A percentile compares a stretch with the other conserved stretches of the same genome.
Evolutionary conservation across 176 grass and related monocot species (phyloP).

Genomic region (Bolboschoenus planiculmis): DNA sequence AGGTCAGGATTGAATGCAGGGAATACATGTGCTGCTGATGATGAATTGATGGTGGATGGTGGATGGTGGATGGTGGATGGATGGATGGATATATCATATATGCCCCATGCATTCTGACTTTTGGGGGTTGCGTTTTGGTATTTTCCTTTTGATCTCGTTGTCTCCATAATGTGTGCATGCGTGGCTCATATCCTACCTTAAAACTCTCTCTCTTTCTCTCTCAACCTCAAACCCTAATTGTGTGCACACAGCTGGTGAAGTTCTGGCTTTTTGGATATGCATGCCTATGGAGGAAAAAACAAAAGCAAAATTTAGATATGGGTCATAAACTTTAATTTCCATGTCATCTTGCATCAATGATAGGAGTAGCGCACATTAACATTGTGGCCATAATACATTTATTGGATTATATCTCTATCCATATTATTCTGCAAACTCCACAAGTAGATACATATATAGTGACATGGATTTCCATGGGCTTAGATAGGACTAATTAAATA

Average conservation of each 20-base stretch:
- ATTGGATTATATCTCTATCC: too few relatives aligned
- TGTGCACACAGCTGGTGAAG: neutral
- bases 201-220: neutral
- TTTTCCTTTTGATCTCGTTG: neutral
- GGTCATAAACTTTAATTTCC: neutral
- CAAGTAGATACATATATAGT: too few relatives aligned
- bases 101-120: slow-evolving; percentile 13
- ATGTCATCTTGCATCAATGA: too few relatives aligned
- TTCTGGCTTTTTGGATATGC: neutral
- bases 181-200: neutral
- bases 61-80: neutral
- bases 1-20: neutral
- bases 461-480: too few relatives aligned
- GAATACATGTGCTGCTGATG: neutral
- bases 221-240: neutral
- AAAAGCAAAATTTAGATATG: neutral
- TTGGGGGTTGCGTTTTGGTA: neutral
- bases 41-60: neutral
- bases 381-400: too few relatives aligned
- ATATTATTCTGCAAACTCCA: too few relatives aligned
- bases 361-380: too few relatives aligned
- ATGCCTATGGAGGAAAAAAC: neutral
- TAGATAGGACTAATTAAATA: too few relatives aligned
- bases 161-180: slow-evolving; percentile 7
- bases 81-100: neutral